Evolutionary conservation across 805 yeast species (phyloP).

Genomic region (Lachancea mirantina): DNA sequence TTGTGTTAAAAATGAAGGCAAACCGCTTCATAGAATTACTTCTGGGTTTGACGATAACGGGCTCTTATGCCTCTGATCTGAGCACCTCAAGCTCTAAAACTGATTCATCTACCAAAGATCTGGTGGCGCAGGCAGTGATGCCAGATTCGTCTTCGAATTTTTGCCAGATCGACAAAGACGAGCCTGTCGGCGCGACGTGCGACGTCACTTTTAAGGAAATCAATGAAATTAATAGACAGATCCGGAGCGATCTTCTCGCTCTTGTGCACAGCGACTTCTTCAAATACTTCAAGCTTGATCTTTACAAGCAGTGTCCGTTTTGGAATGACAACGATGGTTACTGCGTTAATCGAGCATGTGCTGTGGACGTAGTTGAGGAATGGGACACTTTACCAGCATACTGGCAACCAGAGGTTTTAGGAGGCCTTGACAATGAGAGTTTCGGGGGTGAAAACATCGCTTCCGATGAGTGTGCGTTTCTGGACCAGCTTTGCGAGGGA

Average conservation of each 20-base stretch:
- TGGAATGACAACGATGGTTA: slow-evolving; percentile 72
- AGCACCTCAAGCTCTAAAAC: too few species aligned
- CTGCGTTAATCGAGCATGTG: slow-evolving; percentile 83
- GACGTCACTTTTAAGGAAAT: slow-evolving; percentile 41
- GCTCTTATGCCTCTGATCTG: too few species aligned
- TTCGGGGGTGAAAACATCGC: slow-evolving; percentile 23
- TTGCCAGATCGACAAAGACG: slow-evolving; percentile 30
- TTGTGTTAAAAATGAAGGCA: too few species aligned
- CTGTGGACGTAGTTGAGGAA: slow-evolving; percentile 76
- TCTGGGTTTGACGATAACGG: too few species aligned
- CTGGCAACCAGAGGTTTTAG: slow-evolving; percentile 66
- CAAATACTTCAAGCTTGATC: slow-evolving; percentile 77
- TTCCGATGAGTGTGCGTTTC: slow-evolving; percentile 29
- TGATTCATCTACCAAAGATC: too few species aligned
- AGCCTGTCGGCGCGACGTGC: slow-evolving; percentile 30
- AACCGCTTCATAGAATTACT: too few species aligned
- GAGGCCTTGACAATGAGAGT: slow-evolving; percentile 30
- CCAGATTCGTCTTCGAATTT: slow-evolving; percentile 16
- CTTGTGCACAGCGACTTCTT: slow-evolving; percentile 74
- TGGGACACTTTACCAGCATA: slow-evolving; percentile 63
- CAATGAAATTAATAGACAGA: slow-evolving; percentile 41
- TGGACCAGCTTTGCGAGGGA: slow-evolving; percentile 34
- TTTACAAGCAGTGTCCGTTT: slow-evolving; percentile 78
- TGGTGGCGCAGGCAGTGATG: slow-evolving; percentile 1
- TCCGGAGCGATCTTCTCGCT: slow-evolving; percentile 50